Evolutionary conservation across 495 filamentous ascomycete genomes (phyloP).

Genomic region (Xylaria flabelliformis): DNA sequence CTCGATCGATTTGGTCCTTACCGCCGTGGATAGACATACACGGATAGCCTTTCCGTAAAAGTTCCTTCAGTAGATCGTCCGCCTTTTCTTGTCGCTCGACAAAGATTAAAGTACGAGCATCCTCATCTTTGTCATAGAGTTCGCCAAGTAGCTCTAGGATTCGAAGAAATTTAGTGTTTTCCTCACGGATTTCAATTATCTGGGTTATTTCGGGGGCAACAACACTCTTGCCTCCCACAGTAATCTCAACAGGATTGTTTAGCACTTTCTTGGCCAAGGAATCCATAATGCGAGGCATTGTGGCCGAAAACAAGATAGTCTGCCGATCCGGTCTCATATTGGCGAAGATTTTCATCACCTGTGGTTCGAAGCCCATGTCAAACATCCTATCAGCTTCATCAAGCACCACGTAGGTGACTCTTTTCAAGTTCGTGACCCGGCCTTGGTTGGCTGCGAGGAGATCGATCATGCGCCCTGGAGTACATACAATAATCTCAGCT

Average conservation of each 20-base stretch:
- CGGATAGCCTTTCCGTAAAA: conserved; percentile 89
- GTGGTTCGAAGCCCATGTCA: conserved; percentile 99
- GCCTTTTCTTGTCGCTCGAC: conserved; percentile 95
- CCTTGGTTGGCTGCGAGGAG: conserved; percentile 90
- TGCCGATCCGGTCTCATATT: conserved; percentile 92
- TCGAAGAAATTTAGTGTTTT: conserved; percentile 83
- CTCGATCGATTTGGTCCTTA: conserved; percentile 94
- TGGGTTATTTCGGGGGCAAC: conserved; percentile 96
- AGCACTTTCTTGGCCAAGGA: conserved; percentile 86
- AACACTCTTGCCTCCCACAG: conserved; percentile 87
- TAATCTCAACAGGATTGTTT: conserved; percentile 86
- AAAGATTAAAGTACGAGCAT: conserved; percentile 88
- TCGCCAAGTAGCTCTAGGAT: conserved; percentile 87
- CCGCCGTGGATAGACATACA: conserved; percentile 97
- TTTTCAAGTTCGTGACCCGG: conserved; percentile 85
- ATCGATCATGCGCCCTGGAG: conserved; percentile 97
- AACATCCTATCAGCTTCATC: conserved; percentile 99
- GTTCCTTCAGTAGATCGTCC: conserved; percentile 78
- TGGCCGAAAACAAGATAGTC: conserved; percentile 94
- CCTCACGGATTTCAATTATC: conserved; percentile 84
- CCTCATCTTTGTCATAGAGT: conserved; percentile 84
- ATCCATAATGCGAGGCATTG: conserved; percentile 94
- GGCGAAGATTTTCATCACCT: conserved; percentile 94
- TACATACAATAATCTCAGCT: conserved; percentile 93
- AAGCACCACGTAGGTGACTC: conserved; percentile 91